These are phyloP conservation scores for Corymbia citriodora DNA, from an alignment of 441 rosid genomes.

Conservation along the genomic window DNA sequence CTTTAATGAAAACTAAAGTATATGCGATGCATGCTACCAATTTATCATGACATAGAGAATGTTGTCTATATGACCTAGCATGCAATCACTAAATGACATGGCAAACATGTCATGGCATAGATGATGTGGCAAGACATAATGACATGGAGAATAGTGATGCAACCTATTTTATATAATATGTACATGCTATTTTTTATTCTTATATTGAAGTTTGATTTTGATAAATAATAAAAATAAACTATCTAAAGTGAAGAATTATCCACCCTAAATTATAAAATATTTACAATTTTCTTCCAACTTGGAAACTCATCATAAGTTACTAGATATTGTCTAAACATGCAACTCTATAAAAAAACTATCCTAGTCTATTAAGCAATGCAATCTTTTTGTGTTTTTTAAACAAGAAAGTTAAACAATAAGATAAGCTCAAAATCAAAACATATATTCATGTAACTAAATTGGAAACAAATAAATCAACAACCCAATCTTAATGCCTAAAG, in stretches of 20 bases:
- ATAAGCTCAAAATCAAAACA: background rate
- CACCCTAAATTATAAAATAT: background rate
- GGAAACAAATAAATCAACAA: background rate
- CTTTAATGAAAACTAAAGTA: background rate
- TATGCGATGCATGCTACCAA: background rate
- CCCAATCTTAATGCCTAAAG: background rate
- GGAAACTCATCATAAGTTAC: background rate
- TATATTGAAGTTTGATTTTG: background rate
- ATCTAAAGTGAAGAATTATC: background rate
- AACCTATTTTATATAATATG: background rate
- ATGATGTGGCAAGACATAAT: background rate
- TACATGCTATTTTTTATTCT: background rate
- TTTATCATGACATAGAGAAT: background rate
- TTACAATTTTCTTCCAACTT: background rate
- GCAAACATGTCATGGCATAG: background rate
- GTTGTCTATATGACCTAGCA: background rate
- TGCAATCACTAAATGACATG: background rate
- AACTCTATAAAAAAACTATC: background rate
- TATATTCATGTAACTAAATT: background rate
- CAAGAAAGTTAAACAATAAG: no score
- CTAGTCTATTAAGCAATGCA: background rate
- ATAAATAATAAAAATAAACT: no score
- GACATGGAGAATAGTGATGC: background rate
- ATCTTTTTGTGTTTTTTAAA: no score
- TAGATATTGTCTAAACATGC: background rate